Evolutionary conservation across 1,139 yeast genomes (phyloP), one percentile per base, ranked within the genome.

Genomic region (Yamadazyma diddensiae): DNA sequence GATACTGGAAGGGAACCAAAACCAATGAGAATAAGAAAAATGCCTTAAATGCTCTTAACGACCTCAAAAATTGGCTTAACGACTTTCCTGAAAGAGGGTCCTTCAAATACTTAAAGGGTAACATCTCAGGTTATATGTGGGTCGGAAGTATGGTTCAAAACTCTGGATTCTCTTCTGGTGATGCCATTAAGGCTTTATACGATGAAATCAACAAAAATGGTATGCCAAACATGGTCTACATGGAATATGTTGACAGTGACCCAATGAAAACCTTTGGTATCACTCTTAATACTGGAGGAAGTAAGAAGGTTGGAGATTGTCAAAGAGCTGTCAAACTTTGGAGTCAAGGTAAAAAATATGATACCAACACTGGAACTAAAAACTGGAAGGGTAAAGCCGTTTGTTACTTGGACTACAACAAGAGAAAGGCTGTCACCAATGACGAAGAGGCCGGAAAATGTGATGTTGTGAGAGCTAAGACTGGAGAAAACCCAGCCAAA

Each of bases 131-230:
- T 4, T 44, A 39, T 28, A 35, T 44, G 38, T 44, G 48, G 48
- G 45, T 41, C 16, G 48, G 48, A 16, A 33, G 41, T 18, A 41
- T 36, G 42, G 38, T 44, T n/a, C 43, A 43, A 27, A 44, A 44
- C 26, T 24, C 39, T n/a, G 48, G 42, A 1, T 43, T 44, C 27
- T 25, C 38, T 3, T 29, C 26, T 15, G 37, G 42, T 26, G 38
- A 39, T 30, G 46, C 41, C 17, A 28, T 42, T 15, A 13, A 33
- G 17, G 41, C 36, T 11, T 18, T 44, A 18, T 24, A 37, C 13
- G 33, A 41, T 24, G 48, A 44, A 34, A 26, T 44, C 19, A 36
- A 31, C n/a, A 27, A 24, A 10, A 26, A 41, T 28, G 47, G 48
- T 10, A 36, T 44, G 26, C 46, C 48, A 15, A 35, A 36, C 19